Conservation (phyloP, 345 rosid species). For the Aethionema arabicum region DNA sequence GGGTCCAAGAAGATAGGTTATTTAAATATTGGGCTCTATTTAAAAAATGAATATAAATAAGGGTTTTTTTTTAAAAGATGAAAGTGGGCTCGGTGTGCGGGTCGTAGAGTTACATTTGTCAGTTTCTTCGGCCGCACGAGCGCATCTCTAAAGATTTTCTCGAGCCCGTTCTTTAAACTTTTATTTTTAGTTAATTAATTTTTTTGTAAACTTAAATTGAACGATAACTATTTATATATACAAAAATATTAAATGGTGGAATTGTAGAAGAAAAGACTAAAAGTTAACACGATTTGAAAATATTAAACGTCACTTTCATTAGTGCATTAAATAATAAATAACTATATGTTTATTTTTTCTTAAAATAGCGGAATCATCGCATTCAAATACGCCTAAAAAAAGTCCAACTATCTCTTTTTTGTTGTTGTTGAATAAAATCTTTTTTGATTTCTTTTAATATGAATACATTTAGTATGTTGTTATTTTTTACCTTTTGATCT, state of each 20-base stretch:
- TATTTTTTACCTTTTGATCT: too few relatives aligned
- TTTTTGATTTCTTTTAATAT: not conserved
- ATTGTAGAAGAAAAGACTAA: constrained; percentile 22
- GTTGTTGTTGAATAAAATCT: constrained; percentile 1
- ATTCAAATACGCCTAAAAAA: constrained; percentile 32
- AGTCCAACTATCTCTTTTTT: constrained; percentile 23
- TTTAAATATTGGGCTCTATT: not conserved
- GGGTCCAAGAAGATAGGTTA: not conserved
- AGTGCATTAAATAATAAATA: constrained; percentile 18
- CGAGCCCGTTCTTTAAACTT: not conserved
- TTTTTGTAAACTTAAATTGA: too few relatives aligned
- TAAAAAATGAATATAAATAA: not conserved
- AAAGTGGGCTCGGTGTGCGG: constrained; percentile 21
- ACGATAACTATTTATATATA: not conserved
- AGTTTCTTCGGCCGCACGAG: constrained; percentile 34
- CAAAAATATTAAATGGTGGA: not conserved
- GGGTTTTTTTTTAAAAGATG: not conserved
- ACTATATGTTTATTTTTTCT: not conserved
- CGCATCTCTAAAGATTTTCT: constrained; percentile 28
- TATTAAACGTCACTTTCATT: constrained; percentile 27
- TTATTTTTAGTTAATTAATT: not conserved
- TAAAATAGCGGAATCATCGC: constrained; percentile 37
- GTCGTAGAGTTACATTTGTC: constrained; percentile 28
- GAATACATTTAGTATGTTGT: too few relatives aligned
- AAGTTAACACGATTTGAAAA: constrained; percentile 21